A percentile compares a stretch with the other conserved stretches of the same genome.
Conservation (phyloP, 257 asterid genomes). For the Nicotiana obtusifolia region DNA sequence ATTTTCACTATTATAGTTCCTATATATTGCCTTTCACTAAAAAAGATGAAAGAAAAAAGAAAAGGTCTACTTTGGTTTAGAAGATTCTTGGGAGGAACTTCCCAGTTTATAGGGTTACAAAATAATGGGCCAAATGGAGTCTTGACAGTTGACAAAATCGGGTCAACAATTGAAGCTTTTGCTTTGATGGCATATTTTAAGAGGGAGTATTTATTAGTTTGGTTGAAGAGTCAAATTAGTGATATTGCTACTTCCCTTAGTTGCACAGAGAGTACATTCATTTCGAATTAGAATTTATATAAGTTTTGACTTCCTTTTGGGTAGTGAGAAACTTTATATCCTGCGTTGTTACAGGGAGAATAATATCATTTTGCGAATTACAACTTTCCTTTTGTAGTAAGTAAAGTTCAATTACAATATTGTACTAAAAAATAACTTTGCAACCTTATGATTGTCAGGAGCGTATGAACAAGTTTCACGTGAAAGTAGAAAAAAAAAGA, state of each 20-base stretch:
- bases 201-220: neutral
- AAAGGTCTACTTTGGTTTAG: neutral
- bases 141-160: constrained; percentile 4
- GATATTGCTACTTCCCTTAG: neutral
- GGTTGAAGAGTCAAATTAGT: neutral
- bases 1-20: neutral
- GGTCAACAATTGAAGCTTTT: constrained; percentile 15
- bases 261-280: neutral
- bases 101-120: neutral
- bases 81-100: neutral
- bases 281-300: neutral
- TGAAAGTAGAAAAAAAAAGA: too few relatives aligned
- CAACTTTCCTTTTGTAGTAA: too few relatives aligned
- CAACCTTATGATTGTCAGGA: too few relatives aligned
- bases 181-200: neutral
- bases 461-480: too few relatives aligned
- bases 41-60: neutral
- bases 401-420: too few relatives aligned
- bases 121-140: neutral
- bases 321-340: neutral
- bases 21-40: neutral
- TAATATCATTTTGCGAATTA: neutral
- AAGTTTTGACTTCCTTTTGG: neutral
- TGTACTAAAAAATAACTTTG: too few relatives aligned
- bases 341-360: neutral